Base-by-base conservation (phyloP, 2,329 filamentous ascomycete species). In the Zarea fungicola region DNA sequence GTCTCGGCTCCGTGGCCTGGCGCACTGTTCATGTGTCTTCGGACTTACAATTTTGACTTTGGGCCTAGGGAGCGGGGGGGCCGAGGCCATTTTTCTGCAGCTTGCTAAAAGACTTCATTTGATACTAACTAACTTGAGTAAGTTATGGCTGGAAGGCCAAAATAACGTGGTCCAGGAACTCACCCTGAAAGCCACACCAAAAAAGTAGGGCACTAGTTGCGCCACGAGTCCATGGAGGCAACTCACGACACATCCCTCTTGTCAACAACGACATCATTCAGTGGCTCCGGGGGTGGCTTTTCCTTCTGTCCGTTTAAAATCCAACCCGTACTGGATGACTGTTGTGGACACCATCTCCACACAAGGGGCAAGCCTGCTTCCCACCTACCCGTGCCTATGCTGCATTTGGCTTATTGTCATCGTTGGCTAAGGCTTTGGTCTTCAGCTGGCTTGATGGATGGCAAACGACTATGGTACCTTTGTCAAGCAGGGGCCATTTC, bases 221-320 rank as follows among this genome's bases (percentile, higher is more conserved):
- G 42, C 31, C 31, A 23, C 42, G 25, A 42, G 42, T 18, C 16
- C 6, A 37, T 39, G 43, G 25, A 39, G 25, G 25, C 25, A n/a
- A 31, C 23, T 18, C 13, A 21, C 28, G 7, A 11, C 13, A 14
- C 42, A n/a, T 29, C 19, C 7, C 35, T 39, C 40, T 47, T 26
- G 43, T 40, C 43, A 16, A 47, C 34, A 9, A 36, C n/a, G 41
- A 16, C 22, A 41, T 28, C 26, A 40, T n/a, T 7, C 36, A 40
- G 19, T 28, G 35, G 35, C 36, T 47, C 44, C 16, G 44, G 44
- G 35, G 44, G 44, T 40, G 25, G 44, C 44, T 47, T 19, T 47
- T 32, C 19, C 44, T 47, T 47, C 44, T 47, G 44, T 47, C 44
- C 44, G 44, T 40, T 34, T 47, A 40, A 47, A 40, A 32, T 40